Percentiles rank a stretch among this genome's conserved stretches.
These are phyloP conservation scores for Cyclotella atomus DNA, from an alignment of 108 stramenopile genomes.

Conservation along the genomic window DNA sequence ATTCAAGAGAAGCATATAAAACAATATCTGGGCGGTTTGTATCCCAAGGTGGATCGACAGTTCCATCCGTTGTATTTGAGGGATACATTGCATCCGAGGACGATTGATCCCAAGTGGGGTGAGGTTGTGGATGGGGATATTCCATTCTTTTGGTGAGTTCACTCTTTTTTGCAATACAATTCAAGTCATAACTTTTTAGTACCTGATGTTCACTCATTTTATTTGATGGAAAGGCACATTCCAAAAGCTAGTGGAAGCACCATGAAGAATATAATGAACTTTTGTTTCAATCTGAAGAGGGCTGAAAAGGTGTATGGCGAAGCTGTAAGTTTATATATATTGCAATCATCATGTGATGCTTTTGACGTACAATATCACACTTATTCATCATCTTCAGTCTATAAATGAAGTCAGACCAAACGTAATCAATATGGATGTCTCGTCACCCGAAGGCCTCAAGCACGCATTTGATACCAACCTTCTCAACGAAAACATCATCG, in stretches of 20 bases:
- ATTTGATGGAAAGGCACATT: neutral
- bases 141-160: slow-evolving; percentile 7
- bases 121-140: slow-evolving; percentile 13
- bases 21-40: slow-evolving; percentile 27
- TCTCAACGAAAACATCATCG: slow-evolving; percentile 4
- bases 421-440: slow-evolving; percentile 35
- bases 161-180: neutral
- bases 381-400: too few species aligned
- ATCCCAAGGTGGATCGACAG: slow-evolving; percentile 24
- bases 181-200: neutral
- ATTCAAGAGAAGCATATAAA: slow-evolving; percentile 9
- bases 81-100: slow-evolving; percentile 11
- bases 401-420: slow-evolving; percentile 6
- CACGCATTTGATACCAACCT: slow-evolving; percentile 9
- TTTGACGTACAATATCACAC: too few species aligned
- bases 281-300: slow-evolving; percentile 33
- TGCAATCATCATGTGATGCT: too few species aligned
- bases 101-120: slow-evolving; percentile 5
- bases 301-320: slow-evolving; percentile 20
- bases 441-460: slow-evolving; percentile 20
- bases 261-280: slow-evolving; percentile 29
- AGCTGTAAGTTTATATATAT: slow-evolving; percentile 3
- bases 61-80: slow-evolving; percentile 21
- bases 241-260: slow-evolving; percentile 6
- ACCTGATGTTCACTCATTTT: neutral